These are phyloP conservation scores for Alternaria dauci DNA, from an alignment of 2,329 filamentous ascomycete species.

Conservation along the genomic window DNA sequence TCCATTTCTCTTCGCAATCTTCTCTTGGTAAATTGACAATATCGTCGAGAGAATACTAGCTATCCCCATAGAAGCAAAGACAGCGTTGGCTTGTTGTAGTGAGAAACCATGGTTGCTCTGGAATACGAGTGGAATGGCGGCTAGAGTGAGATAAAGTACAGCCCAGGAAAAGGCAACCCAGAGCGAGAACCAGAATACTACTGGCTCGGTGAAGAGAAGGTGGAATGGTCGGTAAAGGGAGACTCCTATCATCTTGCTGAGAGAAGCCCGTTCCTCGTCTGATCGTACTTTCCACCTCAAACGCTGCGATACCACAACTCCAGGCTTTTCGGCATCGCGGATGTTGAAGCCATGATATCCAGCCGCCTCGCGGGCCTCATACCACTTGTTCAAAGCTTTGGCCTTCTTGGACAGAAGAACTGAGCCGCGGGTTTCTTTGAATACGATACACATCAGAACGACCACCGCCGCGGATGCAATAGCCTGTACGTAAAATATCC, in stretches of 20 bases:
- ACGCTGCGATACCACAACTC: constrained; percentile 56
- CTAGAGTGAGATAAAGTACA: constrained; percentile 84
- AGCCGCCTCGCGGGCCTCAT: constrained; percentile 72
- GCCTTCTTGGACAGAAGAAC: constrained; percentile 83
- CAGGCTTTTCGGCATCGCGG: constrained; percentile 28
- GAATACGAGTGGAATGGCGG: constrained; percentile 82
- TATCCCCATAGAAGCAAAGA: constrained; percentile 77
- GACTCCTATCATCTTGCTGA: constrained; percentile 74
- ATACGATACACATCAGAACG: constrained; percentile 70
- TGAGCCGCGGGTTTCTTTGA: constrained; percentile 82
- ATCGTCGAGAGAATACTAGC: constrained; percentile 72
- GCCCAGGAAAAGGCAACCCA: constrained; percentile 94
- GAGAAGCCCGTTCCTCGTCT: constrained; percentile 76
- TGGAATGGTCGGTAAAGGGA: constrained; percentile 82
- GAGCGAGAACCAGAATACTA: constrained; percentile 85
- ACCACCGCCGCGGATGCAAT: constrained; percentile 73
- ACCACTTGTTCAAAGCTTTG: constrained; percentile 77
- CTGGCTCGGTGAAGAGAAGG: constrained; percentile 76
- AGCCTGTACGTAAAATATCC: constrained; percentile 88
- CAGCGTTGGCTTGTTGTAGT: constrained; percentile 70
- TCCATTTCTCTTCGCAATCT: constrained; percentile 62
- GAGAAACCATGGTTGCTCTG: constrained; percentile 71
- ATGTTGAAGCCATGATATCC: constrained; percentile 68
- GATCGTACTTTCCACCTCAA: constrained; percentile 82
- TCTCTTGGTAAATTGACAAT: constrained; percentile 76